These are phyloP conservation scores for Malassezia furfur DNA, from an alignment of 1,284 basidiomycete species.

Conservation along the genomic window DNA sequence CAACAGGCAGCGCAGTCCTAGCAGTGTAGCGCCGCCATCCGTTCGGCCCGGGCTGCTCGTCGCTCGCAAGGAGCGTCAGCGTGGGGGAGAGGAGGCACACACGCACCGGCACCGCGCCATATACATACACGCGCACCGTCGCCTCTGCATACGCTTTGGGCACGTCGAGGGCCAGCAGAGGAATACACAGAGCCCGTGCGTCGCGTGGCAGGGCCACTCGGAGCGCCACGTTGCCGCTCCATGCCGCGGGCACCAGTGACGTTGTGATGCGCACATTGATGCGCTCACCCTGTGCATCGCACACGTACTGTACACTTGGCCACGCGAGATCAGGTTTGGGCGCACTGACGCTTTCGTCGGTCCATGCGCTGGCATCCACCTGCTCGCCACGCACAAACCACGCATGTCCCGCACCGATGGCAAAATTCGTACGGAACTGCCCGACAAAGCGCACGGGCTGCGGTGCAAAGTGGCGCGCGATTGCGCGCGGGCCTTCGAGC, in stretches of 20 bases:
- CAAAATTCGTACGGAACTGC: constrained; percentile 30
- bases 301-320: constrained; percentile 4
- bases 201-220: not conserved
- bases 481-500: constrained; percentile 8
- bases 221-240: constrained; percentile 12
- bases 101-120: not conserved
- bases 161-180: not conserved
- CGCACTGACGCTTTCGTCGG: constrained; percentile 9
- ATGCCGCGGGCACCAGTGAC: not conserved
- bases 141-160: too few relatives aligned
- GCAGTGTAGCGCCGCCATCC: not conserved
- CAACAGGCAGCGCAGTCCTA: not conserved
- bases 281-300: not conserved
- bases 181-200: not conserved
- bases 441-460: constrained; percentile 2
- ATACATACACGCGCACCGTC: not conserved
- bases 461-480: constrained; percentile 12
- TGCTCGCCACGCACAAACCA: constrained; percentile 27
- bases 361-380: constrained; percentile 19
- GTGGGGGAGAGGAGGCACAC: not conserved
- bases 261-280: not conserved
- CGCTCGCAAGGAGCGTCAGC: not conserved
- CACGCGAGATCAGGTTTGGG: constrained; percentile 14
- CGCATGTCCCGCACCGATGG: constrained; percentile 23
- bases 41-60: not conserved